Conservation (phyloP, 176 grass and related monocot species). For the Hsuehochloa calcarea region DNA sequence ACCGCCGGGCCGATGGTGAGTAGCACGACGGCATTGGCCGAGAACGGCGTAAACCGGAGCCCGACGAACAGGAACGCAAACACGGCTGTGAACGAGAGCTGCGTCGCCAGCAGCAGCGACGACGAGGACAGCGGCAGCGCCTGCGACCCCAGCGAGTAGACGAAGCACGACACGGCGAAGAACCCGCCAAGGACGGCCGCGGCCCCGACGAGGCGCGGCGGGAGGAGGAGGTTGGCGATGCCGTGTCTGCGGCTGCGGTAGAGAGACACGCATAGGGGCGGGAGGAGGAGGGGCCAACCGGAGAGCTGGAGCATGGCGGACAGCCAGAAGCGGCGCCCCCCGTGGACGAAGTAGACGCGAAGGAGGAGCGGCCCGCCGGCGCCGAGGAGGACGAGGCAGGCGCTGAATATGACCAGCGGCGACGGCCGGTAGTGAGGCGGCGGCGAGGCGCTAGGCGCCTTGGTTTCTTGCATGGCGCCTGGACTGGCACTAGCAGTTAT, state of each 20-base stretch:
- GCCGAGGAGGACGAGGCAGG: conserved; percentile 55
- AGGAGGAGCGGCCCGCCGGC: conserved; percentile 52
- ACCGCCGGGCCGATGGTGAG: conserved; percentile 67
- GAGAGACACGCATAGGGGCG: conserved; percentile 36
- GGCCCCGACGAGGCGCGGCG: conserved; percentile 25
- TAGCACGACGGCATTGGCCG: conserved; percentile 64
- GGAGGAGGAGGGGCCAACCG: conserved; percentile 66
- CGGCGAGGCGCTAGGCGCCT: neutral
- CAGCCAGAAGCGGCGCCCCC: conserved; percentile 57
- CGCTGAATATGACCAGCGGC: conserved; percentile 45
- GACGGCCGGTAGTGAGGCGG: conserved; percentile 21
- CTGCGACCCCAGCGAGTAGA: conserved; percentile 49
- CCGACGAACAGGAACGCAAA: conserved; percentile 63
- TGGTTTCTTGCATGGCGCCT: conserved; percentile 29
- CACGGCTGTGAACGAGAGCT: conserved; percentile 74
- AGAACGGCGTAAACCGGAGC: conserved; percentile 66
- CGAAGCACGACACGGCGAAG: conserved; percentile 49
- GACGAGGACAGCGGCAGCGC: conserved; percentile 75
- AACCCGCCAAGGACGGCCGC: conserved; percentile 41
- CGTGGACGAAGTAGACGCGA: conserved; percentile 71
- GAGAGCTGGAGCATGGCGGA: conserved; percentile 51
- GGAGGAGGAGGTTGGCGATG: conserved; percentile 29
- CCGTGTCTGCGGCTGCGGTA: conserved; percentile 14
- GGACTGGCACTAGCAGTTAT: neutral
- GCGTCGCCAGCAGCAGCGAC: conserved; percentile 67